Conservation (phyloP, 805 yeast species). For the Maudiozyma bulderi region DNA sequence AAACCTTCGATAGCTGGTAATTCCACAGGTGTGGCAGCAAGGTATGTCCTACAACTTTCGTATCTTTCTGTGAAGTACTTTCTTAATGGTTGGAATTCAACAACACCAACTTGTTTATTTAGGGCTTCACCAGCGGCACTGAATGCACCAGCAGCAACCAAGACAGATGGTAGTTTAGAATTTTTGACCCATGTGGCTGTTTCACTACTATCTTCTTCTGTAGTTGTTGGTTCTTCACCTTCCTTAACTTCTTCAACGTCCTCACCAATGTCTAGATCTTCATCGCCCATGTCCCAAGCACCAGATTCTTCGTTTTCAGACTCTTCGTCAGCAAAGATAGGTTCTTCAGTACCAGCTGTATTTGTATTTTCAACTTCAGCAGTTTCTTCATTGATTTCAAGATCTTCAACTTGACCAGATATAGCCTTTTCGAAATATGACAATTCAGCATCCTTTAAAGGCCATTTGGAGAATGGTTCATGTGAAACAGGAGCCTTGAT, state of each 20-base stretch:
- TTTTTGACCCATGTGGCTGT: conserved; percentile 75
- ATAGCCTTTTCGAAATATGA: conserved; percentile 83
- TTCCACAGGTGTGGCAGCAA: conserved; percentile 62
- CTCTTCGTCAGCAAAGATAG: conserved; percentile 35
- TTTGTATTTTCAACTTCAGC: conserved; percentile 36
- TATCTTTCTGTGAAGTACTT: conserved; percentile 75
- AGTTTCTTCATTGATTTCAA: conserved; percentile 40
- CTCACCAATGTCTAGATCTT: conserved; percentile 58
- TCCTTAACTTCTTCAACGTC: conserved; percentile 38
- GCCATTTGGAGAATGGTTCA: conserved; percentile 55
- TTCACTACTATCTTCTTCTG: conserved; percentile 42
- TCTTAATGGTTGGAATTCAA: conserved; percentile 80
- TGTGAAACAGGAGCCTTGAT: conserved; percentile 43
- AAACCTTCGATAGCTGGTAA: conserved; percentile 60
- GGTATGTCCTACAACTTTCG: conserved; percentile 63
- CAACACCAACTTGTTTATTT: conserved; percentile 80
- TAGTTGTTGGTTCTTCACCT: conserved; percentile 28
- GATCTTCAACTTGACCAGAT: conserved; percentile 63
- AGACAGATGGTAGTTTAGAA: conserved; percentile 82
- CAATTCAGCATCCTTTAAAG: conserved; percentile 58
- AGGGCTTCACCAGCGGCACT: conserved; percentile 92
- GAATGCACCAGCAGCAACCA: conserved; percentile 92
- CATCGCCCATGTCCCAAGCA: conserved; percentile 80
- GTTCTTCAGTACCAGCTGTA: conserved; percentile 8
- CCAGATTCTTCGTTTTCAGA: conserved; percentile 50